These are phyloP conservation scores for Nakaseomyces sp. DNA, from an alignment of 1,139 yeast genomes.

Conservation along the genomic window DNA sequence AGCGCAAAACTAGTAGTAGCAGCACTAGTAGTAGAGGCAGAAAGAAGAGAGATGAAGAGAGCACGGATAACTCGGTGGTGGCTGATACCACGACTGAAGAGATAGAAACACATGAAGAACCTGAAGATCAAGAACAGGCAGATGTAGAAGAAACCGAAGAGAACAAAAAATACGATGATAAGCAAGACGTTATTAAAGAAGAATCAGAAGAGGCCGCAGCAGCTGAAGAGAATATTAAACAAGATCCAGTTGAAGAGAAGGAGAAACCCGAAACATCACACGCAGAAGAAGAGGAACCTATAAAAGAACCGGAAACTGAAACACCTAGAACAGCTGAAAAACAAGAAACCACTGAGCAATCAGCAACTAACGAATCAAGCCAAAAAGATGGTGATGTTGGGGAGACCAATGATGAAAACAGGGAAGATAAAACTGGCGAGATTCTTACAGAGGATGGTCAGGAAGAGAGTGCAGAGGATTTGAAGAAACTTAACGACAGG, in stretches of 20 bases:
- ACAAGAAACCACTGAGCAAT: no score
- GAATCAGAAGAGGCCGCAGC: slow-evolving; percentile 6
- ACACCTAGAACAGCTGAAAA: no score
- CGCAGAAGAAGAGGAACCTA: no score
- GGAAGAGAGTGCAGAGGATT: background rate
- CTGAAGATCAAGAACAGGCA: background rate
- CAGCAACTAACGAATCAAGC: no score
- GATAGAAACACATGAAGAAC: no score
- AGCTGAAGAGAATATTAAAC: background rate
- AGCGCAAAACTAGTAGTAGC: background rate
- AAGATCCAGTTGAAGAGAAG: slow-evolving; percentile 8
- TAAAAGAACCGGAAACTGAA: no score
- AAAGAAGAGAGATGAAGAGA: background rate
- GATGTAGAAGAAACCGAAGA: slow-evolving; percentile 11
- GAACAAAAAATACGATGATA: background rate
- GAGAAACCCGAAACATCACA: no score
- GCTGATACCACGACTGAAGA: slow-evolving; percentile 7
- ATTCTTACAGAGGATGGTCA: no score
- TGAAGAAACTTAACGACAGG: slow-evolving; percentile 18
- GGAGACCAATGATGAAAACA: slow-evolving; percentile 2
- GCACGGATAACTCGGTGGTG: slow-evolving; percentile 9
- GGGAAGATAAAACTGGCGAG: background rate
- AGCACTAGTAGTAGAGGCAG: background rate
- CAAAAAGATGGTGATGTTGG: no score
- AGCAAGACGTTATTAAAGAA: background rate